Base-by-base conservation (phyloP, 495 filamentous ascomycete genomes). In the Tuber melanosporum region DNA sequence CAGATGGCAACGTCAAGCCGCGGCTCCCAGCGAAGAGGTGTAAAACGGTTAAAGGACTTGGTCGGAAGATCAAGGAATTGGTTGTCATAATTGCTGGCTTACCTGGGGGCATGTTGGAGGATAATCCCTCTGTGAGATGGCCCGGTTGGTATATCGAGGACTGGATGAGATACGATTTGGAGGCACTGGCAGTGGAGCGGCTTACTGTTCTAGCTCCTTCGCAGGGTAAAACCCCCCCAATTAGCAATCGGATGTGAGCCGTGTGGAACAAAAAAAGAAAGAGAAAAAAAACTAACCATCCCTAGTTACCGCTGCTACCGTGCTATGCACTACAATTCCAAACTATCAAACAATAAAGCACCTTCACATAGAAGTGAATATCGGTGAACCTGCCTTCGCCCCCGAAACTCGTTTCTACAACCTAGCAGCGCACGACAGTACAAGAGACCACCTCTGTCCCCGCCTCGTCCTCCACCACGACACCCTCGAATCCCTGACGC, bases 111-210 rank as follows among this genome's bases (percentile, higher is more conserved):
- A 82, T 76, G 73, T 74, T 82, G 74, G 80, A 82, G 62, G 73
- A 74, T 45, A 81, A 82, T 74, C 66, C 75, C 75, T 77, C 76
- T 15, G 74, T 49, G 71, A 79, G 80, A 71, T 82, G 81, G 73
- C 80, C 80, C 14, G 74, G 75, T 39, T 82, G 80, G 80, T 82
- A 82, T 66, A 76, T 82, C 41, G 75, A 82, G 70, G 80, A 82
- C 73, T 82, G 76, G 71, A 82, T 82, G 80, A 74, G 80, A n/a
- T 82, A 82, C 41, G 80, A 82, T 70, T 76, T 82, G 66, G 80
- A 82, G 52, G 74, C 74, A 44, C 72, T 82, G 39, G 79, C 76
- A 49, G 79, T 79, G 49, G 76, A 82, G 75, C 81, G 41, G 36
- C 57, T 82, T 75, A 76, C 74, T n/a, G 36, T 82, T 70, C 73